These are phyloP conservation scores for Penicillium sp. DNA, from an alignment of 2,329 filamentous ascomycete genomes.

Conservation along the genomic window DNA sequence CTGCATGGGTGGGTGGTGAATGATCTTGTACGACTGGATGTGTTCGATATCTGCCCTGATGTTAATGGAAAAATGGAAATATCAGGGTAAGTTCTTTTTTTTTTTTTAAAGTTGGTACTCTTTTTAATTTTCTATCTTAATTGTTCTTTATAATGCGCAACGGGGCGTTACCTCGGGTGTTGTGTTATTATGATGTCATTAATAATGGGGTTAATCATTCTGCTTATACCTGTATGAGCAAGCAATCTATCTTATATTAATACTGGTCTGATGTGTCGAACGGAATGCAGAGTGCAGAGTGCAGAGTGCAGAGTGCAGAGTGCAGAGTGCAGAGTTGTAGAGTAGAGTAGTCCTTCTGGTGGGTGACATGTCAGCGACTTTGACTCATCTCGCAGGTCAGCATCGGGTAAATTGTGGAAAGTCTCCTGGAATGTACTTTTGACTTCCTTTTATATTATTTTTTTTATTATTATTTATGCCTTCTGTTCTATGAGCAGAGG, in stretches of 20 bases:
- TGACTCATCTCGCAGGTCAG: too few species aligned
- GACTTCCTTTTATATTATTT: too few species aligned
- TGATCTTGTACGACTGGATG: slow-evolving; percentile 12
- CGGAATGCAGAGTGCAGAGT: background rate
- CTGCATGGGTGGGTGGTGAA: background rate
- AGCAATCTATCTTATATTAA: background rate
- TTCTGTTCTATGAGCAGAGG: too few species aligned
- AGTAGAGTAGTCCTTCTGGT: too few species aligned
- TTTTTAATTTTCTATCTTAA: too few species aligned
- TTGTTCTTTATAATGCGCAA: slow-evolving; percentile 5
- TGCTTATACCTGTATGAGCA: slow-evolving; percentile 6
- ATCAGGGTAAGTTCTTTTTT: background rate
- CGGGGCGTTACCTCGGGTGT: background rate
- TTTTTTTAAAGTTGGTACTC: too few species aligned
- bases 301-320: too few species aligned
- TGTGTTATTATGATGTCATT: slow-evolving; percentile 14
- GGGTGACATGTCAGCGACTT: too few species aligned
- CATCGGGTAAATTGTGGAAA: too few species aligned
- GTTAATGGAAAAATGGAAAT: slow-evolving; percentile 5
- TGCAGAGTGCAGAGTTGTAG: too few species aligned
- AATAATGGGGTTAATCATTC: slow-evolving; percentile 12
- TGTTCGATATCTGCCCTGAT: background rate
- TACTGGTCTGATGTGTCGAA: background rate
- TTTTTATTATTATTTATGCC: too few species aligned
- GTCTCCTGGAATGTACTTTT: too few species aligned